Conservation (phyloP, 2,329 filamentous ascomycete species). For the Didymella sp. region DNA sequence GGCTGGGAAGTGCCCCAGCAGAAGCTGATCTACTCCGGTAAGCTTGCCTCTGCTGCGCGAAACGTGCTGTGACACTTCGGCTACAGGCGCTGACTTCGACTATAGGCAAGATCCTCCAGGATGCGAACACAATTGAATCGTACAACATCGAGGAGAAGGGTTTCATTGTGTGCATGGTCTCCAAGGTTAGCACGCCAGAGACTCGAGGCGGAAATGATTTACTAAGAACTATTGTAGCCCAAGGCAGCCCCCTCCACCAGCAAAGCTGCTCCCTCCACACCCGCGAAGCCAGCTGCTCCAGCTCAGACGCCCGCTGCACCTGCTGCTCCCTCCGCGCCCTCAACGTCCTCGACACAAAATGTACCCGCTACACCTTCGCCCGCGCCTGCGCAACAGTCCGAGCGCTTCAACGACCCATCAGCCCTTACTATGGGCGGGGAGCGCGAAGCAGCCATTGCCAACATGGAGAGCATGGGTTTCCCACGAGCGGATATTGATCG, state of each 20-base stretch:
- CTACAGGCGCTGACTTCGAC: conserved; percentile 32
- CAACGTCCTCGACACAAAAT: conserved; percentile 55
- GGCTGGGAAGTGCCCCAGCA: conserved; percentile 89
- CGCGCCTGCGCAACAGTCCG: conserved; percentile 54
- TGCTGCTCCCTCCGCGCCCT: conserved; percentile 59
- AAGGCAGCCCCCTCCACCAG: conserved; percentile 66
- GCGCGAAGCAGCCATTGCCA: conserved; percentile 79
- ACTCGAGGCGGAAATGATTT: conserved; percentile 4
- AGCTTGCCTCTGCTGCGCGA: conserved; percentile 37
- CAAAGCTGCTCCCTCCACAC: conserved; percentile 65
- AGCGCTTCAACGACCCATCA: conserved; percentile 73
- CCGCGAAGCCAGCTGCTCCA: conserved; percentile 52
- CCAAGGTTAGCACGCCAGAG: conserved; percentile 71
- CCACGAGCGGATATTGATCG: conserved; percentile 85
- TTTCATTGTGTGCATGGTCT: conserved; percentile 98
- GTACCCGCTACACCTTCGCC: conserved; percentile 60
- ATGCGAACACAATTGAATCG: conserved; percentile 94
- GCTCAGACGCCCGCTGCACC: conserved; percentile 61
- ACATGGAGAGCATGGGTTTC: conserved; percentile 99
- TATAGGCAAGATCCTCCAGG: conserved; percentile 94
- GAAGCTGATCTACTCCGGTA: conserved; percentile 98
- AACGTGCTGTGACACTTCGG: conserved; percentile 21
- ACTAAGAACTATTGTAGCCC: conserved; percentile 60
- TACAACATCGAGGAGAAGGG: conserved; percentile 99
- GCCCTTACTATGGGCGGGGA: conserved; percentile 86